A percentile compares a stretch with the other conserved stretches of the same genome.
These are phyloP conservation scores for Houttuynia cordata DNA, from an alignment of 164 flowering plant genomes.

Conservation along the genomic window DNA sequence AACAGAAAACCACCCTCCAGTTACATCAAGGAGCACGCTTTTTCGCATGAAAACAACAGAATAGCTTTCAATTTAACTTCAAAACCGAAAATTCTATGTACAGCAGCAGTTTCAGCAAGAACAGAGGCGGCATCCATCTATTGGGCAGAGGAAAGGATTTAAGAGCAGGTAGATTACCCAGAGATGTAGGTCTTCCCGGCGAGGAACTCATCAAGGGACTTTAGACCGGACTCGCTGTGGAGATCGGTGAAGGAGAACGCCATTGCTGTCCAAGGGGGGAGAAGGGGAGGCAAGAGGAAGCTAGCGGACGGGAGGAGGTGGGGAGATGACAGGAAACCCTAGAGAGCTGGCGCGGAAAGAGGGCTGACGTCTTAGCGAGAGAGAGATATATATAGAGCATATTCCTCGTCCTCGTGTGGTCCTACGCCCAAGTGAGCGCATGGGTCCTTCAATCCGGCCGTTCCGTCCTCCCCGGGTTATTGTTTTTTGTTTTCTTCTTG, in stretches of 20 bases:
- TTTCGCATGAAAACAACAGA: too few relatives aligned
- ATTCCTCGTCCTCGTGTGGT: too few relatives aligned
- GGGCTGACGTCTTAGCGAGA: not conserved
- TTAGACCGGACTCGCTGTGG: slow-evolving; percentile 71
- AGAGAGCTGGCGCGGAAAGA: not conserved
- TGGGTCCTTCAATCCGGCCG: too few relatives aligned
- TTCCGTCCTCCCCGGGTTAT: too few relatives aligned
- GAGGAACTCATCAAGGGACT: slow-evolving; percentile 63
- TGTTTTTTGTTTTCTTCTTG: too few relatives aligned
- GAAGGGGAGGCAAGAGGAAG: not conserved
- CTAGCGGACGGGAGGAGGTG: too few relatives aligned
- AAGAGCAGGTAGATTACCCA: slow-evolving; percentile 28
- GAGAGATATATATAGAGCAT: not conserved
- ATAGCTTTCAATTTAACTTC: too few relatives aligned
- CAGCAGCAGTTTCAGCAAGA: not conserved
- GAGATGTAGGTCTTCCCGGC: slow-evolving; percentile 63
- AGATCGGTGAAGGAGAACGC: slow-evolving; percentile 82
- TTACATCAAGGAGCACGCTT: too few relatives aligned
- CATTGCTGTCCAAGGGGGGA: slow-evolving; percentile 25
- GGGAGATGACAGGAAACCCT: not conserved
- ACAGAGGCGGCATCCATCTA: not conserved
- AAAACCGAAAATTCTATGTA: not conserved
- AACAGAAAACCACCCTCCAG: too few relatives aligned
- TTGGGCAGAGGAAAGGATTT: too few relatives aligned
- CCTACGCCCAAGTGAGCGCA: too few relatives aligned